These are phyloP conservation scores for Suaeda aralocaspica DNA, from an alignment of 148 eudicot species.

Conservation along the genomic window DNA sequence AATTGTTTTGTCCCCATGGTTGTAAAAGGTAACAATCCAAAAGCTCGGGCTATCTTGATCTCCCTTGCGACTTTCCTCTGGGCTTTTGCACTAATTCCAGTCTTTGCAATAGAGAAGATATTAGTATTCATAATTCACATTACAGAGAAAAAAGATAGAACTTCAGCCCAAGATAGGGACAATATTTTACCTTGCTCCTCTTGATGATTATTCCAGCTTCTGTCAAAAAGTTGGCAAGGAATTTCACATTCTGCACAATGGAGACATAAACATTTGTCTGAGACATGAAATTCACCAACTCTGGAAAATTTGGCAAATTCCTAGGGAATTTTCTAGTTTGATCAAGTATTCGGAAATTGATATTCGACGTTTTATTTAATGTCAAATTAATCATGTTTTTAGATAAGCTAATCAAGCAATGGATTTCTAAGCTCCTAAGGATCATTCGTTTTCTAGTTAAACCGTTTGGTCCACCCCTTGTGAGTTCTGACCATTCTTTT, in stretches of 20 bases:
- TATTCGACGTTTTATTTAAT: too few relatives aligned
- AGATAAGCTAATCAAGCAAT: too few relatives aligned
- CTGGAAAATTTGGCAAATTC: too few relatives aligned
- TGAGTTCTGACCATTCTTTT: too few relatives aligned
- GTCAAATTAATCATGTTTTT: too few relatives aligned
- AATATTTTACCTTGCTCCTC: constrained; percentile 72
- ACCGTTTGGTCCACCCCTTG: too few relatives aligned
- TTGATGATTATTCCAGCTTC: constrained; percentile 82
- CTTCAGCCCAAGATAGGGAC: background rate
- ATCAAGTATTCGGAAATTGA: too few relatives aligned
- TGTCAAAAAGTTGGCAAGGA: constrained; percentile 88
- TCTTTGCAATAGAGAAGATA: constrained; percentile 35
- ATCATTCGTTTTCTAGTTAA: too few relatives aligned
- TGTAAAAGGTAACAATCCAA: constrained; percentile 85
- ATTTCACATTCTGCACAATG: constrained; percentile 65
- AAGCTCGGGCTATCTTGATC: constrained; percentile 90
- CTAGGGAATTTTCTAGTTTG: too few relatives aligned
- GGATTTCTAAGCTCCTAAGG: too few relatives aligned
- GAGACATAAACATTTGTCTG: background rate
- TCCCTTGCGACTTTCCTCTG: constrained; percentile 94
- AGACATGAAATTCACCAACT: background rate
- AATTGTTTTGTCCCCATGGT: constrained; percentile 74
- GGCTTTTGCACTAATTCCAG: constrained; percentile 88
- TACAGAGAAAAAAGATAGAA: background rate
- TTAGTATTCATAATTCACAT: background rate